Conservation (phyloP, 2,329 filamentous ascomycete genomes). For the Xylaria sp. region DNA sequence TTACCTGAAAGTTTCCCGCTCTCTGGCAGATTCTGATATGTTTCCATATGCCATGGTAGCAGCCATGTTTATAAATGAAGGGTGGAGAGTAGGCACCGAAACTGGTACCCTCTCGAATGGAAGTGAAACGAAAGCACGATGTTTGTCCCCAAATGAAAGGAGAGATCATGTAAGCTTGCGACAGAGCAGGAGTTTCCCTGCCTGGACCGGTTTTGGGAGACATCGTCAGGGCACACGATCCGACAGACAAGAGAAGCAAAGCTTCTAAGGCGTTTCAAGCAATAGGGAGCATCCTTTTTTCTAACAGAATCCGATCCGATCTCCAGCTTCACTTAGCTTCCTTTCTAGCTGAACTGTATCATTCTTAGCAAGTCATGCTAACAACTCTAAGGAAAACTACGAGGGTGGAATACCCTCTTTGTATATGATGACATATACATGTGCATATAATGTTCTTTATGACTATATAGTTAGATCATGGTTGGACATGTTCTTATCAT, state of each 20-base stretch:
- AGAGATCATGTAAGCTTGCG: slow-evolving; percentile 12
- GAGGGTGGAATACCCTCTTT: not conserved
- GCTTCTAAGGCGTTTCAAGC: not conserved
- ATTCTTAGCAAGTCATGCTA: not conserved
- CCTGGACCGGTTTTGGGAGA: not conserved
- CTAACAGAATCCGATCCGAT: slow-evolving; percentile 1
- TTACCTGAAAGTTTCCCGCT: slow-evolving; percentile 35
- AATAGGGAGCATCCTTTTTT: not conserved
- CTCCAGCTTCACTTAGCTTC: slow-evolving; percentile 12
- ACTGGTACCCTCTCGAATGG: not conserved
- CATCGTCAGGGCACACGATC: slow-evolving; percentile 24
- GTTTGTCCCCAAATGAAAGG: not conserved
- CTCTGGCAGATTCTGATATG: slow-evolving; percentile 34
- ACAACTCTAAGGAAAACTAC: not conserved
- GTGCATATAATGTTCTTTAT: slow-evolving; percentile 16
- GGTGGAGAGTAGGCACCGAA: not conserved
- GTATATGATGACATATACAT: slow-evolving; percentile 31
- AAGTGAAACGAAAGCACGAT: not conserved
- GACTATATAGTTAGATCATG: slow-evolving; percentile 17
- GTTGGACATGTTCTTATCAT: not conserved
- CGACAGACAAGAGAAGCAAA: not conserved
- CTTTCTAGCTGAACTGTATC: slow-evolving; percentile 28
- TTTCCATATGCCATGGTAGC: slow-evolving; percentile 17
- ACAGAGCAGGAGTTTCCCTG: slow-evolving; percentile 19
- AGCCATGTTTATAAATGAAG: not conserved